Percentiles rank a stretch among this genome's conserved stretches.
phyloP scores from a whole-genome alignment of 2,329 filamentous ascomycete genomes.

The Calycina herbarum region DNA sequence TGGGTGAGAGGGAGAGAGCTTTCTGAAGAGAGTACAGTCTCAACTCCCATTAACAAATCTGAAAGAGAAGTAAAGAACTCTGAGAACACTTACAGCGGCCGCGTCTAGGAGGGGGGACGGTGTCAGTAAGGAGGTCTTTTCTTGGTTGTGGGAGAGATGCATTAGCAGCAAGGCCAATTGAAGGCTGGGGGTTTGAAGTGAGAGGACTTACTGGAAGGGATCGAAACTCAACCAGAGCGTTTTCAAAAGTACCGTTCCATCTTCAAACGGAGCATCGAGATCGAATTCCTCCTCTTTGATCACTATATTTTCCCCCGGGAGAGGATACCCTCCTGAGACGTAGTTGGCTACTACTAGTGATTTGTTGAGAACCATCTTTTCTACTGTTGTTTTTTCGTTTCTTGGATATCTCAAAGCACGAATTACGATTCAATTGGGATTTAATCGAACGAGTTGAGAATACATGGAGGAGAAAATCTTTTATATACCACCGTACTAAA shows the following conservation, averaged over 20 bases:
- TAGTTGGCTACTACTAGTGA: constrained; percentile 69
- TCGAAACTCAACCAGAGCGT: constrained; percentile 75
- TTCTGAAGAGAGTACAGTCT: too few species aligned
- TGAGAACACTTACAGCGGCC: too few species aligned
- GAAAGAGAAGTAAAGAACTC: too few species aligned
- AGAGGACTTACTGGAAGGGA: constrained; percentile 60
- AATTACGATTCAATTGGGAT: too few species aligned
- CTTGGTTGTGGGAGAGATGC: neutral
- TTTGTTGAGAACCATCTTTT: constrained; percentile 55
- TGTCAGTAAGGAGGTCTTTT: neutral
- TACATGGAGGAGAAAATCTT: too few species aligned
- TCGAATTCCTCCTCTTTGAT: constrained; percentile 69
- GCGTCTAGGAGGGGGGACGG: neutral
- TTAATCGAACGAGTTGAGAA: too few species aligned
- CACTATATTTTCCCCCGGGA: constrained; percentile 68
- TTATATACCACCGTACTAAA: too few species aligned
- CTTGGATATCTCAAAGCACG: too few species aligned
- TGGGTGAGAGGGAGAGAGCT: too few species aligned
- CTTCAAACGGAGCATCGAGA: constrained; percentile 55
- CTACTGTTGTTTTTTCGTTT: too few species aligned
- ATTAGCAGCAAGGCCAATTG: neutral
- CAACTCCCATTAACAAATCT: too few species aligned
- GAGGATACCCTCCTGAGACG: constrained; percentile 60
- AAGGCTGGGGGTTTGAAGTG: neutral
- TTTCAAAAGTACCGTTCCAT: constrained; percentile 66